phyloP scores from a whole-genome alignment of 768 basidiomycete species.

The Podaxis sp. region DNA sequence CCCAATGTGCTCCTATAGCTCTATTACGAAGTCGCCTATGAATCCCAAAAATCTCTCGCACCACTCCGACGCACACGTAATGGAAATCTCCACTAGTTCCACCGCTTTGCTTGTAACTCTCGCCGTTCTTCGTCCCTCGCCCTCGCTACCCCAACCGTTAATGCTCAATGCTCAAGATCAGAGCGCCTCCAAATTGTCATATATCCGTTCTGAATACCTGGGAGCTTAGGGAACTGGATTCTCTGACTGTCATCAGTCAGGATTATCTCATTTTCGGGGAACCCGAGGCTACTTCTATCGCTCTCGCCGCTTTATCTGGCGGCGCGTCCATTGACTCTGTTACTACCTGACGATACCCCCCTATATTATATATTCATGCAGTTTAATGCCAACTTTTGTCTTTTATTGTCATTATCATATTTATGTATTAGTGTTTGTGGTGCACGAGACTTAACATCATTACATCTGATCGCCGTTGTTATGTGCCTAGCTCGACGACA shows the following conservation, averaged over 20 bases:
- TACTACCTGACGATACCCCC: neutral
- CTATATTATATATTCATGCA: neutral
- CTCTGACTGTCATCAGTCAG: no score
- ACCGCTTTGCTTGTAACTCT: slow-evolving; percentile 48
- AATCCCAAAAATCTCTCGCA: neutral
- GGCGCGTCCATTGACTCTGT: neutral
- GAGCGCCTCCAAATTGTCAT: neutral
- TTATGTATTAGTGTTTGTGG: neutral
- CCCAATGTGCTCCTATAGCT: slow-evolving; percentile 15
- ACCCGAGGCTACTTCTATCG: no score
- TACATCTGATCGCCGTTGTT: slow-evolving; percentile 3
- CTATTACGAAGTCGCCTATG: slow-evolving; percentile 4
- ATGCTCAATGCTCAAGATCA: slow-evolving; percentile 17
- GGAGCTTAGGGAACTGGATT: no score
- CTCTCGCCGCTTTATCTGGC: neutral
- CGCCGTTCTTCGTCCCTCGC: slow-evolving; percentile 49
- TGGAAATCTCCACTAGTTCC: slow-evolving; percentile 49
- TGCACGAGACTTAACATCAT: no score
- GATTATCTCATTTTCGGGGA: no score
- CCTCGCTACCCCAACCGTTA: slow-evolving; percentile 43
- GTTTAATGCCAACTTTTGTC: neutral
- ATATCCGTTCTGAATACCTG: no score
- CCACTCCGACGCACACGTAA: slow-evolving; percentile 20
- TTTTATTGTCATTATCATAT: neutral
- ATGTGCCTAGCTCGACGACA: slow-evolving; percentile 2